Evolutionary conservation across 23 red algal genomes (phyloP).

Genomic region (Gracilaria domingensis): DNA sequence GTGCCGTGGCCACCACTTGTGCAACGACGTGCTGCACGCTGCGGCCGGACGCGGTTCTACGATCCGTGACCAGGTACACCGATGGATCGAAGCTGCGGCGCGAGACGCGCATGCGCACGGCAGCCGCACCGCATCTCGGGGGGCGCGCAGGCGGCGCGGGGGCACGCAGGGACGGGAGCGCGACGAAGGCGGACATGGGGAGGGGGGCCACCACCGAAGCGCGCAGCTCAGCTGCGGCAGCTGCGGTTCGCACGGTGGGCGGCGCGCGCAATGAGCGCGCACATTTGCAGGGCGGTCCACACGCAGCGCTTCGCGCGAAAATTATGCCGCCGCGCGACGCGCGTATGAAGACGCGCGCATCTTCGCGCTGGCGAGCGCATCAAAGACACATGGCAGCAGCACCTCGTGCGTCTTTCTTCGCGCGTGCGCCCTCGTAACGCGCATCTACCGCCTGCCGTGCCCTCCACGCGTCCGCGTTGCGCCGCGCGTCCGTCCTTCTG

Average conservation of each 20-base stretch:
- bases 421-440: background rate
- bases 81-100: constrained; percentile 42
- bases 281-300: background rate
- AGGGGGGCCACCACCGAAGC: too few species aligned
- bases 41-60: background rate
- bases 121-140: background rate
- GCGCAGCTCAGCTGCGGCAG: too few species aligned
- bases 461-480: constrained; percentile 1
- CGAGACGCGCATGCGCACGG: background rate
- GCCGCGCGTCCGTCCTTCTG: background rate
- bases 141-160: background rate
- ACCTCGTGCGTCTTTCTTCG: background rate
- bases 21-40: constrained; percentile 19
- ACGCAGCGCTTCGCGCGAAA: constrained; percentile 13
- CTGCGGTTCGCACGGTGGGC: too few species aligned
- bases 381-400: constrained; percentile 2
- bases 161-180: background rate
- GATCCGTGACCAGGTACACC: constrained; percentile 58
- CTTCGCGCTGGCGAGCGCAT: background rate
- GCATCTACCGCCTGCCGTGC: background rate
- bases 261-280: too few species aligned
- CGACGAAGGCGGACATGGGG: background rate
- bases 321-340: background rate
- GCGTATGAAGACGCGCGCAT: constrained; percentile 13
- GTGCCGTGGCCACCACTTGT: background rate